These are phyloP conservation scores for Cryptosporidium tyzzeri DNA, from an alignment of 169 alveolate species.

Conservation along the genomic window DNA sequence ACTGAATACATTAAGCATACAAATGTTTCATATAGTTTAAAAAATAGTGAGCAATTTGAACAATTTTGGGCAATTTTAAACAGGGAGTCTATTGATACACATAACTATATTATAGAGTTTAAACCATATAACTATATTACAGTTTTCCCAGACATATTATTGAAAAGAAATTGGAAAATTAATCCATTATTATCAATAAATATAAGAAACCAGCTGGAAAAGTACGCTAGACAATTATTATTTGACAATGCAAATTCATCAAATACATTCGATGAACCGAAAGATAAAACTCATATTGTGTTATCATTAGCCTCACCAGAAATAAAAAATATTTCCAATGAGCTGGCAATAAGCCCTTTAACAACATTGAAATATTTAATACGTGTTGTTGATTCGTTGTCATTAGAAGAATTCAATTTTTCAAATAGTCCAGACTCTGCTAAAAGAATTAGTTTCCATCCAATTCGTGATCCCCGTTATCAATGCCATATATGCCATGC, in stretches of 20 bases:
- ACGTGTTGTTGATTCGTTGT: slow-evolving; percentile 73
- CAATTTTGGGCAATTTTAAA: slow-evolving; percentile 31
- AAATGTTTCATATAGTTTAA: background rate
- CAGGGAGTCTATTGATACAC: slow-evolving; percentile 25
- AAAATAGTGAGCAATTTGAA: slow-evolving; percentile 15
- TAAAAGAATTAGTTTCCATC: slow-evolving; percentile 44
- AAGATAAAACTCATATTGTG: background rate
- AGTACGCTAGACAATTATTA: slow-evolving; percentile 39
- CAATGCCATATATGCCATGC: slow-evolving; percentile 69
- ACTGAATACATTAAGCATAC: slow-evolving; percentile 25
- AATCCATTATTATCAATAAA: slow-evolving; percentile 26
- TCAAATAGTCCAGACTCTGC: background rate
- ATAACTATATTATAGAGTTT: slow-evolving; percentile 1
- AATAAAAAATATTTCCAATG: slow-evolving; percentile 37
- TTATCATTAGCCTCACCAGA: slow-evolving; percentile 72
- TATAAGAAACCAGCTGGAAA: slow-evolving; percentile 46
- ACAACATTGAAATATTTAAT: slow-evolving; percentile 32
- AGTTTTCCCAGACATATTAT: slow-evolving; percentile 31
- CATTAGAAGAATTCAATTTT: background rate
- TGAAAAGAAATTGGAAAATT: slow-evolving; percentile 61
- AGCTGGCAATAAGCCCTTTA: slow-evolving; percentile 27
- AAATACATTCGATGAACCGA: background rate
- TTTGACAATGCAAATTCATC: background rate
- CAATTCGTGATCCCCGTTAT: slow-evolving; percentile 53
- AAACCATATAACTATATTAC: background rate